Base-by-base conservation (phyloP, 1,284 basidiomycete genomes). In the Rhodotorula sp. region DNA sequence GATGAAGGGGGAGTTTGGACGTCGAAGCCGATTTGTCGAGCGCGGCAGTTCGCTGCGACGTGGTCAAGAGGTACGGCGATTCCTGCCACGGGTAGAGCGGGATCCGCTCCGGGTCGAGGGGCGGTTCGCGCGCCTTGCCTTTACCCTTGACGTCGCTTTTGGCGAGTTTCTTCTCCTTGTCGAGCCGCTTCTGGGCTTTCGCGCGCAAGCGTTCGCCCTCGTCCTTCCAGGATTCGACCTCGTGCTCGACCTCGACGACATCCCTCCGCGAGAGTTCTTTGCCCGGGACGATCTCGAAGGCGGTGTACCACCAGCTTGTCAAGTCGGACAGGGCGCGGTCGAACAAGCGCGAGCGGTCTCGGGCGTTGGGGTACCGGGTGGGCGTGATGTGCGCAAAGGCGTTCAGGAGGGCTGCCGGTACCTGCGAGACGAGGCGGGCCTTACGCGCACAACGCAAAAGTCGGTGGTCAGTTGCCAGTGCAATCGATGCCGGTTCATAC, bases 291-390 rank as follows among this genome's bases (percentile, higher is more conserved):
- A 93, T 85, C 59, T 89, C 85, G 80, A 92, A 84, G 65, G 82
- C 83, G 62, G 85, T 83, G 21, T 85, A 84, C 93, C 93, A 97
- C 93, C 93, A 97, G 23, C 87, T 86, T 10, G 86, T 86, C 14
- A 97, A 87, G 60, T 86, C 86, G 62, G 85, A 85, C 23, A 96
- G 83, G 4, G 92, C 90, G 21, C 86, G 84, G 82, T 96, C 91
- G 79, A 97, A 97, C 72, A 93, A 85, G 4, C 91, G 88, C 1
- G 91, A 91, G 15, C 94, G 88, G 78, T 89, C 88, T 58, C 87
- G 86, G 18, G 87, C 85, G 69, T 94, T 91, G 1, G 93, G 91
- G 47, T 92, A 84, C 61, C 88, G 87, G n/a, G 90, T 89, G 75
- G 91, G 91, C 78, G 90, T 89, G 76, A 95, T 93, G 79, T 86